Base-by-base conservation (phyloP, 176 grass and related monocot genomes). In the Urochloa ruziziensis region DNA sequence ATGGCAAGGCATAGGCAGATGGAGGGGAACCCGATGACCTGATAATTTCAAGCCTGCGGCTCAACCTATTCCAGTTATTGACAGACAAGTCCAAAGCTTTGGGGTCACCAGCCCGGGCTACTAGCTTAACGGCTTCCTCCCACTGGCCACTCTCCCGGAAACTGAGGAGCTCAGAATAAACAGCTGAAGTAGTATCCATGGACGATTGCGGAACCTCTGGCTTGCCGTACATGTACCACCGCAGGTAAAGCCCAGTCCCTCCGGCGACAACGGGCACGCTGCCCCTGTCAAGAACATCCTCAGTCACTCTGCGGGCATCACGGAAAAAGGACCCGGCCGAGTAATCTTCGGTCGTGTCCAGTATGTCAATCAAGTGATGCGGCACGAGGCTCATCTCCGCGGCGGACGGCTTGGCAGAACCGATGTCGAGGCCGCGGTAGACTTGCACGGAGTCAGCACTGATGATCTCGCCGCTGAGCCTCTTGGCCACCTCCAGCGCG, bases 181-280 rank as follows among this genome's bases (percentile, higher is more conserved):
- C 94, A 62, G 78, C 83, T 0, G 75, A 78, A 0, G 85, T 43
- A 3, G 83, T 36, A 51, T 84, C 83, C 10, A 70, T 30, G 18
- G 85, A 94, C 5, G 91, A 86, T 19, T 85, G 91, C 0, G 94
- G 94, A 35, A 97, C 89, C 42, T 78, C 39, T 0, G 94, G 94
- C 85, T 97, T 97, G 48, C 94, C 94, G 23, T 97, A 97, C 21
- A 97, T 86, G 76, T 88, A 97, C 94, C 94, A 97, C 62, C 91
- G 27, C 0, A 97, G 23, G 82, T 97, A 97, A 2, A 97, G 85
- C 30, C 91, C 94, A 1, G 94, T 97, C 25, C 94, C 94, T 15
- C 94, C 94, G 0, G 87, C 82, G 11, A 97, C 80, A 7, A 97
- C 79, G 0, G 94, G 91, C 27, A 94, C 92, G 2, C 35, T 8